phyloP scores from a whole-genome alignment of 2,329 filamentous ascomycete genomes.

The Erysiphe neolycopersici region DNA sequence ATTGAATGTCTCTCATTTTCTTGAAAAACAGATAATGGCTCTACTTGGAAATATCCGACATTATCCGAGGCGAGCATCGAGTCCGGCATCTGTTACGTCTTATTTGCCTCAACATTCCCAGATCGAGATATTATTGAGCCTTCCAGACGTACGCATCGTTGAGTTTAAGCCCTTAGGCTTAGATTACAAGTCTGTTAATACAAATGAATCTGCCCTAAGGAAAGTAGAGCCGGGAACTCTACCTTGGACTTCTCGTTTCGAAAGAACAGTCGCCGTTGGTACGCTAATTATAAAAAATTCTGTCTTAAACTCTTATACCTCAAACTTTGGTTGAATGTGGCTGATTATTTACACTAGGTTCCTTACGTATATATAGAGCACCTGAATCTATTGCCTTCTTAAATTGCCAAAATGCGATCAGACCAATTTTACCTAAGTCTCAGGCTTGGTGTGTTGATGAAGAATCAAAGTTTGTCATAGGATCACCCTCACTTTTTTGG shows the following conservation, averaged over 20 bases:
- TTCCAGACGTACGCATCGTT: constrained; percentile 17
- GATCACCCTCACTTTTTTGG: constrained; percentile 68
- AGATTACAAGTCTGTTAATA: constrained; percentile 5
- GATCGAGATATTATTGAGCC: constrained; percentile 12
- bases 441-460: constrained; percentile 88
- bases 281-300: constrained; percentile 9
- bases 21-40: no score
- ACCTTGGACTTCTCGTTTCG: constrained; percentile 47
- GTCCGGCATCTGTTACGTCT: constrained; percentile 5
- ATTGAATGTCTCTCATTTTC: no score
- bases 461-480: constrained; percentile 61
- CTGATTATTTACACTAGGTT: constrained; percentile 21
- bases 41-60: neutral
- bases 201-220: constrained; percentile 12
- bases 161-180: constrained; percentile 22
- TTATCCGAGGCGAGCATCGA: constrained; percentile 6
- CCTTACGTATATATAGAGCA: constrained; percentile 62
- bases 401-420: constrained; percentile 57
- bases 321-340: neutral
- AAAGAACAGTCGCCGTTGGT: constrained; percentile 61
- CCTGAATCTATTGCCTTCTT: constrained; percentile 70
- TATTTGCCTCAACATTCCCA: constrained; percentile 8
- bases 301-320: neutral
- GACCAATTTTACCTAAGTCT: constrained; percentile 68
- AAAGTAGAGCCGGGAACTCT: constrained; percentile 30